Percentiles rank a stretch among this genome's conserved stretches.
These are phyloP conservation scores for Arabis hirsuta DNA, from an alignment of 345 rosid species.

Conservation along the genomic window DNA sequence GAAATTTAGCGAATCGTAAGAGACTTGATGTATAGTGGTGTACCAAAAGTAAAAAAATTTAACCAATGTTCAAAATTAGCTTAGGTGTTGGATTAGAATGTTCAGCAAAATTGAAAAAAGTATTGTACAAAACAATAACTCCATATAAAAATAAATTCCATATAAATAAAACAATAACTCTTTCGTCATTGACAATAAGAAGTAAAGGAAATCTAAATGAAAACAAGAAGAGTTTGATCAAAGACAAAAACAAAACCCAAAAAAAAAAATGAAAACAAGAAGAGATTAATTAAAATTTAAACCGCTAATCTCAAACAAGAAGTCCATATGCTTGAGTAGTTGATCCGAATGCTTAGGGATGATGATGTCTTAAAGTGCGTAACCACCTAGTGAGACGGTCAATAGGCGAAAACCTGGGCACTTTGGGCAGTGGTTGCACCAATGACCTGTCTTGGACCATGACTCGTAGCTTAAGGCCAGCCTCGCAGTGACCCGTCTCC, in stretches of 20 bases:
- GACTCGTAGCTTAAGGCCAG: constrained; percentile 8
- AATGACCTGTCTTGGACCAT: not conserved
- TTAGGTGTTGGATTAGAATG: not conserved
- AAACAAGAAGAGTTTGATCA: too few species aligned
- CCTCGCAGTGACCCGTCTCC: not conserved
- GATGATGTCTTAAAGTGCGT: not conserved
- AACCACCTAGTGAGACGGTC: not conserved
- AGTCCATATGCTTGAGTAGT: too few species aligned
- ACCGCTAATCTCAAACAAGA: too few species aligned
- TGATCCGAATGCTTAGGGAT: not conserved
- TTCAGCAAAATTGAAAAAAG: too few species aligned
- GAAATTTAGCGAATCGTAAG: not conserved
- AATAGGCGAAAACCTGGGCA: not conserved
- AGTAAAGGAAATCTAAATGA: too few species aligned
- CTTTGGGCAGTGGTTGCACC: not conserved
- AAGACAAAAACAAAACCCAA: too few species aligned
- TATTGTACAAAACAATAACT: too few species aligned
- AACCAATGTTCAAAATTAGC: not conserved
- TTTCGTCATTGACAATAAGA: too few species aligned
- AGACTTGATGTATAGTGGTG: constrained; percentile 21
- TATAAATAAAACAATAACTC: too few species aligned
- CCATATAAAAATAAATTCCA: too few species aligned
- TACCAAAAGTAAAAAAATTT: constrained; percentile 11
- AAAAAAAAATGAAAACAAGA: too few species aligned
- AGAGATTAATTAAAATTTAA: too few species aligned